Conservation (phyloP, 306 rosid species). For the Cucurbita ficifolia region DNA sequence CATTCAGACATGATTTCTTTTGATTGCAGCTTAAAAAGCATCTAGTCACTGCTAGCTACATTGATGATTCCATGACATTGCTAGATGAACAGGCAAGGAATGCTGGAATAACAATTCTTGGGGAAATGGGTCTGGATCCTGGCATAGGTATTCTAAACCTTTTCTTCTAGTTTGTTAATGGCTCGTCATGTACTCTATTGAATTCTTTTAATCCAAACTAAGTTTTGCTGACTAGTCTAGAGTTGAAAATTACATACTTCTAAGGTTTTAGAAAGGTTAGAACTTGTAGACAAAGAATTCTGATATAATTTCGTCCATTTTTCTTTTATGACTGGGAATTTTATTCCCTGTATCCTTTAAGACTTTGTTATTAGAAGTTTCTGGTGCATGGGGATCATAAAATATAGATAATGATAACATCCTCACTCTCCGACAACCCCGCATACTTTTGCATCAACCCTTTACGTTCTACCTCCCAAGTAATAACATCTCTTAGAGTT, state of each 20-base stretch:
- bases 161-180: background rate
- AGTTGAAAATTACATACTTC: background rate
- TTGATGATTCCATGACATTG: conserved; percentile 56
- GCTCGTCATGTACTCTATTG: background rate
- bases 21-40: conserved; percentile 62
- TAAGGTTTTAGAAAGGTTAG: background rate
- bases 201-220: background rate
- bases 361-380: background rate
- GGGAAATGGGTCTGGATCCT: conserved; percentile 98
- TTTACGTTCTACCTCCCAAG: background rate
- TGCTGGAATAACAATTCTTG: conserved; percentile 78
- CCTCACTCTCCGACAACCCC: background rate
- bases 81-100: conserved; percentile 65
- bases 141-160: conserved; percentile 60
- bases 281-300: background rate
- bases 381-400: background rate
- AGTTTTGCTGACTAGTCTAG: background rate
- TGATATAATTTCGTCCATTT: background rate
- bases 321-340: background rate
- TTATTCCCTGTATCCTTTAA: background rate
- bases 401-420: background rate
- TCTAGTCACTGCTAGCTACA: conserved; percentile 93
- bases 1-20: background rate
- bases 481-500: background rate
- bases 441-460: background rate